These are phyloP conservation scores for Cymodocea nodosa DNA, from an alignment of 116 monocot genomes.

Conservation along the genomic window DNA sequence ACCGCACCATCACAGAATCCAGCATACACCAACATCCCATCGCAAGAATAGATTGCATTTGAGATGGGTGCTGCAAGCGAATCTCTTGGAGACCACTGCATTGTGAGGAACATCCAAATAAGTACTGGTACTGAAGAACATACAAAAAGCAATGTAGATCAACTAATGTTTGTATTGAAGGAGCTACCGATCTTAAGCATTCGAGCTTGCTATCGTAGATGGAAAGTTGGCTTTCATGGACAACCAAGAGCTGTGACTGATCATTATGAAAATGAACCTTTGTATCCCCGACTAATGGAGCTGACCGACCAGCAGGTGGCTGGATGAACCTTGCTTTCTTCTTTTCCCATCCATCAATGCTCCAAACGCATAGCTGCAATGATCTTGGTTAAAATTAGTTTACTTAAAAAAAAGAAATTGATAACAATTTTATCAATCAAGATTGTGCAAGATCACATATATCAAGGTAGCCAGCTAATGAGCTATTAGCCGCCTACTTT, in stretches of 20 bases:
- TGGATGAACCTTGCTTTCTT: conserved; percentile 68
- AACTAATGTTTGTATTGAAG: too few species aligned
- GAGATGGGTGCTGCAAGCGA: conserved; percentile 69
- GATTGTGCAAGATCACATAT: too few species aligned
- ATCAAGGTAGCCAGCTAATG: too few species aligned
- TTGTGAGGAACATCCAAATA: neutral
- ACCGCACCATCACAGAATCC: conserved; percentile 92
- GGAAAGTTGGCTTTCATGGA: conserved; percentile 78
- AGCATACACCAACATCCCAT: conserved; percentile 63
- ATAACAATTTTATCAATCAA: too few species aligned
- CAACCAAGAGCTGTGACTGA: conserved; percentile 71
- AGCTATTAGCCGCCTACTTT: too few species aligned
- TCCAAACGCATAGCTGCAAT: conserved; percentile 86
- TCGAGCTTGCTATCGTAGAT: conserved; percentile 92
- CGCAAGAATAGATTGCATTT: conserved; percentile 90
- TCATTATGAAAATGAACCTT: conserved; percentile 93
- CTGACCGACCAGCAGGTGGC: conserved; percentile 41
- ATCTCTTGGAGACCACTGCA: conserved; percentile 92
- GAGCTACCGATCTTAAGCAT: conserved; percentile 57
- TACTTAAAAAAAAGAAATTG: too few species aligned
- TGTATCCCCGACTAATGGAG: conserved; percentile 61
- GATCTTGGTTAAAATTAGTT: neutral
- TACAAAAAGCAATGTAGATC: neutral
- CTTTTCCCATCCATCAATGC: conserved; percentile 96
- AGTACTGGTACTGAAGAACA: neutral